Conservation (phyloP, 2,329 filamentous ascomycete species). For the Biscogniauxia marginata region DNA sequence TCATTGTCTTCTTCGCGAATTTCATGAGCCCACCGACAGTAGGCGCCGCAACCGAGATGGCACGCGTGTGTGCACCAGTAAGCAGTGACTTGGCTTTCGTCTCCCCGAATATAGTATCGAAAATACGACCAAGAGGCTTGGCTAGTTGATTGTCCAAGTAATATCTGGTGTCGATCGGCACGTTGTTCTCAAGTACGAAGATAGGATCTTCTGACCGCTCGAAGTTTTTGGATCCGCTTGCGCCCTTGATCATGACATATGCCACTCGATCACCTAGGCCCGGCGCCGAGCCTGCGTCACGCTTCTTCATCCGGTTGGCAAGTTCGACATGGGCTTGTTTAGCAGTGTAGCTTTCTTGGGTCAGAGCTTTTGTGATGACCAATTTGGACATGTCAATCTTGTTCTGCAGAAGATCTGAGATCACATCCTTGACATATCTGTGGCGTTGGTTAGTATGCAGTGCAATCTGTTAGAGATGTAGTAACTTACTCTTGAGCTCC, state of each 20-base stretch:
- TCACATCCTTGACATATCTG: slow-evolving; percentile 94
- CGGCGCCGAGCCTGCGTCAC: slow-evolving; percentile 90
- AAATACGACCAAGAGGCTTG: slow-evolving; percentile 91
- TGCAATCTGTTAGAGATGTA: neutral
- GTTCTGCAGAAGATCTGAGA: slow-evolving; percentile 93
- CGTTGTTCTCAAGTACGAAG: slow-evolving; percentile 94
- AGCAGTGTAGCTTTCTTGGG: slow-evolving; percentile 83
- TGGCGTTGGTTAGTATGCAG: slow-evolving; percentile 36
- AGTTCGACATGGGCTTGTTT: slow-evolving; percentile 97
- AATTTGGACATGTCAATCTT: slow-evolving; percentile 99
- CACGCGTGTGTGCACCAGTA: slow-evolving; percentile 90
- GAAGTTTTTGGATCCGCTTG: slow-evolving; percentile 88
- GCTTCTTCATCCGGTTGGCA: slow-evolving; percentile 94
- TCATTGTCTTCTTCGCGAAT: slow-evolving; percentile 95
- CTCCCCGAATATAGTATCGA: slow-evolving; percentile 95
- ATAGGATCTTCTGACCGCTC: slow-evolving; percentile 97
- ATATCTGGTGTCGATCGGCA: slow-evolving; percentile 97
- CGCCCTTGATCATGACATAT: slow-evolving; percentile 95
- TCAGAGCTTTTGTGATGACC: slow-evolving; percentile 95
- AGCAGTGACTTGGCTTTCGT: slow-evolving; percentile 84
- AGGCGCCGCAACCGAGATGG: slow-evolving; percentile 88
- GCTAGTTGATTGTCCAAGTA: slow-evolving; percentile 98
- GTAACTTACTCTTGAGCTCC: slow-evolving; percentile 84
- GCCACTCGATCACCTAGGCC: slow-evolving; percentile 92
- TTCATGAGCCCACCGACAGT: slow-evolving; percentile 95